These are phyloP conservation scores for Euphorbia tirucalli DNA, from an alignment of 345 rosid genomes.

Conservation along the genomic window DNA sequence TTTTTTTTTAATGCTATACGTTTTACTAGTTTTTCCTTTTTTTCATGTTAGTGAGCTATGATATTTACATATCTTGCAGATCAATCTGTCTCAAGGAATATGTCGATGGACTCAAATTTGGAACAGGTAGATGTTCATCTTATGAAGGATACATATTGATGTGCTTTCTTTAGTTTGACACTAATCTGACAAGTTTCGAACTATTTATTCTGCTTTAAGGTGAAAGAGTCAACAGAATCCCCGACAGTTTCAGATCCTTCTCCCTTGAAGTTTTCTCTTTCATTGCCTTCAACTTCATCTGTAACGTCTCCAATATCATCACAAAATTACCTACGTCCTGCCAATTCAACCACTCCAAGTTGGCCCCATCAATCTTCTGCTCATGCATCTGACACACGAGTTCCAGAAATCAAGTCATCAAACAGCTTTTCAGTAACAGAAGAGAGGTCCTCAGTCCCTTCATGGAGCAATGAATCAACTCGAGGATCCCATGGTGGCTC, in stretches of 20 bases:
- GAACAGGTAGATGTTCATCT: slow-evolving; percentile 58
- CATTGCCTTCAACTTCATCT: slow-evolving; percentile 70
- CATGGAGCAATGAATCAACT: slow-evolving; percentile 54
- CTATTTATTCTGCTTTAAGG: slow-evolving; percentile 33
- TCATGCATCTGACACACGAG: slow-evolving; percentile 42
- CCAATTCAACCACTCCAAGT: slow-evolving; percentile 41
- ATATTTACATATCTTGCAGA: slow-evolving; percentile 42
- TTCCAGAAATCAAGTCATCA: slow-evolving; percentile 44
- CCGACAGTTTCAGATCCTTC: slow-evolving; percentile 48
- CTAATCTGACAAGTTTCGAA: slow-evolving; percentile 14
- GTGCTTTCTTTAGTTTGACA: not conserved
- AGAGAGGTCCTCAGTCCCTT: slow-evolving; percentile 44
- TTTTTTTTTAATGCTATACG: not conserved
- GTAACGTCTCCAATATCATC: slow-evolving; percentile 49
- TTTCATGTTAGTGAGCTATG: not conserved
- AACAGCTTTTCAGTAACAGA: slow-evolving; percentile 36
- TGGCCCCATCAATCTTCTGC: slow-evolving; percentile 41
- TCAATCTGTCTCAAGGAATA: slow-evolving; percentile 58
- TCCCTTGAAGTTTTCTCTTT: slow-evolving; percentile 52
- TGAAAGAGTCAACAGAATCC: slow-evolving; percentile 49
- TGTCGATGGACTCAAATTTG: slow-evolving; percentile 54
- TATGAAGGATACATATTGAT: slow-evolving; percentile 8
- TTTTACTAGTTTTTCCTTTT: slow-evolving; percentile 1
- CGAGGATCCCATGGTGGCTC: slow-evolving; percentile 56
- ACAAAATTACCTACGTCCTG: slow-evolving; percentile 46